phyloP scores from a whole-genome alignment of 805 yeast genomes.

The Yarrowia sp. region DNA sequence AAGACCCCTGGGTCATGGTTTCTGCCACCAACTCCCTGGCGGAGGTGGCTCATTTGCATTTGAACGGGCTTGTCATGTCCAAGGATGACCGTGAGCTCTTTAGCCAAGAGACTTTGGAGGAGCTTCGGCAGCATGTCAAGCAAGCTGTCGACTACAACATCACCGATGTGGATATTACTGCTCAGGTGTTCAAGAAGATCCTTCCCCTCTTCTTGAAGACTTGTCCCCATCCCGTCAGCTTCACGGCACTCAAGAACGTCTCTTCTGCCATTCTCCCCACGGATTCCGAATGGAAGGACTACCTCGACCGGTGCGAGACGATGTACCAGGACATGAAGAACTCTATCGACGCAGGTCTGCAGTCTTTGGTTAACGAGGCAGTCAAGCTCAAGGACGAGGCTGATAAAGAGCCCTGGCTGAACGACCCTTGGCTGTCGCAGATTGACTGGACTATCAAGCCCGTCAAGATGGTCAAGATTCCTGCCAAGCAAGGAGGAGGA shows the following conservation, averaged over 20 bases:
- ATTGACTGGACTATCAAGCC: constrained; percentile 80
- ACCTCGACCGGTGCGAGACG: constrained; percentile 65
- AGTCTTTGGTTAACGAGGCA: constrained; percentile 58
- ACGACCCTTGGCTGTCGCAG: constrained; percentile 89
- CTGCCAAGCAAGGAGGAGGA: constrained; percentile 55
- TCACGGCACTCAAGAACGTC: constrained; percentile 77
- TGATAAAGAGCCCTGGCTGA: constrained; percentile 39
- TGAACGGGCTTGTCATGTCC: constrained; percentile 57
- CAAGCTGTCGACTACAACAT: constrained; percentile 71
- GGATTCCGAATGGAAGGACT: constrained; percentile 66
- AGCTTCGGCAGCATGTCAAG: constrained; percentile 38
- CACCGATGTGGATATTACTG: constrained; percentile 74
- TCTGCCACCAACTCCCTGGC: constrained; percentile 78
- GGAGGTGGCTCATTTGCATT: constrained; percentile 76
- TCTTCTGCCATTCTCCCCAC: constrained; percentile 79
- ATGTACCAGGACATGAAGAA: constrained; percentile 58
- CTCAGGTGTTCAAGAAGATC: constrained; percentile 60
- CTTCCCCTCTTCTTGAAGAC: constrained; percentile 64
- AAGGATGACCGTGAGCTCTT: constrained; percentile 69
- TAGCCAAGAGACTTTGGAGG: constrained; percentile 54
- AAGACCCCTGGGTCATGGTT: constrained; percentile 73
- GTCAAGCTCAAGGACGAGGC: constrained; percentile 47
- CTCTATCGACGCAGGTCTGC: constrained; percentile 58
- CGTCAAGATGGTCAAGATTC: constrained; percentile 53
- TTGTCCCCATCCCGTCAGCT: constrained; percentile 92